Evolutionary conservation across 352 stramenopile species (phyloP).

Genomic region (Phytophthora agathidicida): DNA sequence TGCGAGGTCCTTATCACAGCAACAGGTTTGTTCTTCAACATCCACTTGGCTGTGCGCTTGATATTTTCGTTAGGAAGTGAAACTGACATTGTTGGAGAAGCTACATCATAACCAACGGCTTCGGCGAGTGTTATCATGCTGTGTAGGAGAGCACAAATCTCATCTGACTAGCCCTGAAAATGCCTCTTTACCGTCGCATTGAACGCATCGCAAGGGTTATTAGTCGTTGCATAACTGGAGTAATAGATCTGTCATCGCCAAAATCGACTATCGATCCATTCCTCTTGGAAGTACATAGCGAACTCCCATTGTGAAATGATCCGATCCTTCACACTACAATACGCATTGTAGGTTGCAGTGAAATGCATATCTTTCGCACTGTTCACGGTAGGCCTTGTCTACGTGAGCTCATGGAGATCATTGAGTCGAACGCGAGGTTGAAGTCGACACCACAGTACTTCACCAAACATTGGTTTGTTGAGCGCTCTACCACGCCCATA

Average conservation of each 20-base stretch:
- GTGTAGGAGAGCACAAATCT: slow-evolving; percentile 4
- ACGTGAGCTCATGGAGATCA: not conserved
- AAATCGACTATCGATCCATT: slow-evolving; percentile 10
- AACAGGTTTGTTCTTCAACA: slow-evolving; percentile 8
- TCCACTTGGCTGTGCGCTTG: slow-evolving; percentile 15
- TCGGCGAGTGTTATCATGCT: slow-evolving; percentile 13
- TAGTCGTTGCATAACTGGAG: slow-evolving; percentile 11
- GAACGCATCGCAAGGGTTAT: slow-evolving; percentile 6
- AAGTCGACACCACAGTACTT: not conserved
- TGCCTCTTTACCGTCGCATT: slow-evolving; percentile 11
- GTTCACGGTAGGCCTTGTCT: not conserved
- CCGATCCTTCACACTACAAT: slow-evolving; percentile 1
- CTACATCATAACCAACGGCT: not conserved
- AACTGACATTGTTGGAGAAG: not conserved
- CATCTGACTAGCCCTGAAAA: not conserved
- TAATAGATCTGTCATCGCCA: slow-evolving; percentile 12
- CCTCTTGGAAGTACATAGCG: slow-evolving; percentile 6
- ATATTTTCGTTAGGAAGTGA: slow-evolving; percentile 7
- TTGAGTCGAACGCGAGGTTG: not conserved
- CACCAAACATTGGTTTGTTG: not conserved
- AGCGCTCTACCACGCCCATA: not conserved
- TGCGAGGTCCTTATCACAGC: not conserved
- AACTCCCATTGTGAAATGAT: not conserved
- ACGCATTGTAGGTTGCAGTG: not conserved
- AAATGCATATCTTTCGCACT: slow-evolving; percentile 7